Conservation (phyloP, 2,329 filamentous ascomycete species). For the Onygena corvina region DNA sequence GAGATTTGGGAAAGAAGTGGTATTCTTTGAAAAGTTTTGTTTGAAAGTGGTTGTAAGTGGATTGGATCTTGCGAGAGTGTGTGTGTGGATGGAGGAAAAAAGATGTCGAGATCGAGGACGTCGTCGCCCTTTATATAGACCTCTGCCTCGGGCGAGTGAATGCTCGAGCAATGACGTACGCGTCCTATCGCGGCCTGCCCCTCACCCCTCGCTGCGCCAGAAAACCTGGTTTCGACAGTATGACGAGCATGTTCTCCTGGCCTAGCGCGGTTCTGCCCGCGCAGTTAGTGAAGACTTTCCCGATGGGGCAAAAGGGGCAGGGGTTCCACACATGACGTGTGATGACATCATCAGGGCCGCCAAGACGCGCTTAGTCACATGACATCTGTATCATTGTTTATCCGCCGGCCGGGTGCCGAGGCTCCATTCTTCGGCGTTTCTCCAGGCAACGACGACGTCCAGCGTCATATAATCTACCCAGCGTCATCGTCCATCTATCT, state of each 20-base stretch:
- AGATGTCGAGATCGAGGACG: neutral
- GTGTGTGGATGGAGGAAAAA: neutral
- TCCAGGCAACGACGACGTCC: neutral
- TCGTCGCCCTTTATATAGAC: neutral
- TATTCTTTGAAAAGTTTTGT: neutral
- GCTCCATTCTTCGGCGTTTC: neutral
- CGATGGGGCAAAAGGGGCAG: neutral
- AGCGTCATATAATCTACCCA: neutral
- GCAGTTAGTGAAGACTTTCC: neutral
- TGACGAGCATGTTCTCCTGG: neutral
- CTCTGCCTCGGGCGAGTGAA: neutral
- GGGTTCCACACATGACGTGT: neutral
- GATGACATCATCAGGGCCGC: neutral
- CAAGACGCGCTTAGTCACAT: neutral
- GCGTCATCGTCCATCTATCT: neutral
- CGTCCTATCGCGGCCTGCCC: neutral
- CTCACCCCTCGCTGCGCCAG: neutral
- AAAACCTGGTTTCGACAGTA: neutral
- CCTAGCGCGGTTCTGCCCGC: too few relatives aligned
- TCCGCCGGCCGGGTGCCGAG: neutral
- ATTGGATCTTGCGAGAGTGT: neutral
- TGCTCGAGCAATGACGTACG: neutral
- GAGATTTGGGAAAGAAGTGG: constrained; percentile 3
- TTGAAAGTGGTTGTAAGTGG: neutral
- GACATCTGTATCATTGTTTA: constrained; percentile 3